phyloP scores from a whole-genome alignment of 495 filamentous ascomycete species.

The Penicillium malachiteum region DNA sequence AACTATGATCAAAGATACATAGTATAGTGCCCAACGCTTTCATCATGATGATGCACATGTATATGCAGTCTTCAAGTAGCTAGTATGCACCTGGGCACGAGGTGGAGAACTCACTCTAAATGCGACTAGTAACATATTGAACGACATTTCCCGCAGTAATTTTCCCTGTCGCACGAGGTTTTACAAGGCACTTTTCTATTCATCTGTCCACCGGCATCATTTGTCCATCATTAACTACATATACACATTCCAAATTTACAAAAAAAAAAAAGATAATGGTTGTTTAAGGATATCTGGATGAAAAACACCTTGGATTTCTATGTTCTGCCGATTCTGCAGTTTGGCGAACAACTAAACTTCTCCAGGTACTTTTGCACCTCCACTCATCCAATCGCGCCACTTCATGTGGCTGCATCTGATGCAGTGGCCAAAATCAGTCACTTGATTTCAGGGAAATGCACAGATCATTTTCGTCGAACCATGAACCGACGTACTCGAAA shows the following conservation, averaged over 20 bases:
- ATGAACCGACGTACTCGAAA: neutral
- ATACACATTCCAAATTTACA: neutral
- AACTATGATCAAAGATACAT: neutral
- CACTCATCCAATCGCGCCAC: slow-evolving; percentile 4
- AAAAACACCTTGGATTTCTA: too few relatives aligned
- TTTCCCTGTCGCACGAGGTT: slow-evolving; percentile 12
- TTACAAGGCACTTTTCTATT: too few relatives aligned
- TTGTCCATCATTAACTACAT: too few relatives aligned
- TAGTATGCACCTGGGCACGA: too few relatives aligned
- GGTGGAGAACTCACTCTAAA: too few relatives aligned
- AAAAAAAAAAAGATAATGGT: too few relatives aligned
- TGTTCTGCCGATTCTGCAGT: too few relatives aligned
- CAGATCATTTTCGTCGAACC: slow-evolving; percentile 10
- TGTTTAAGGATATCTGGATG: too few relatives aligned
- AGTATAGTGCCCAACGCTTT: too few relatives aligned
- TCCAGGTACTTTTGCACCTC: slow-evolving; percentile 2
- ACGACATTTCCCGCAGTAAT: slow-evolving; percentile 10
- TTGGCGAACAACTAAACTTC: neutral
- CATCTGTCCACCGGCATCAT: too few relatives aligned
- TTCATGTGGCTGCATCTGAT: slow-evolving; percentile 16
- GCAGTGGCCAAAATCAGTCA: slow-evolving; percentile 17
- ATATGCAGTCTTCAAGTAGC: neutral
- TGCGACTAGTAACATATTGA: too few relatives aligned
- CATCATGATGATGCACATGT: neutral
- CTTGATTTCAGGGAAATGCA: slow-evolving; percentile 18